These are phyloP conservation scores for Barnettozyma salicaria DNA, from an alignment of 805 yeast species.

Conservation along the genomic window DNA sequence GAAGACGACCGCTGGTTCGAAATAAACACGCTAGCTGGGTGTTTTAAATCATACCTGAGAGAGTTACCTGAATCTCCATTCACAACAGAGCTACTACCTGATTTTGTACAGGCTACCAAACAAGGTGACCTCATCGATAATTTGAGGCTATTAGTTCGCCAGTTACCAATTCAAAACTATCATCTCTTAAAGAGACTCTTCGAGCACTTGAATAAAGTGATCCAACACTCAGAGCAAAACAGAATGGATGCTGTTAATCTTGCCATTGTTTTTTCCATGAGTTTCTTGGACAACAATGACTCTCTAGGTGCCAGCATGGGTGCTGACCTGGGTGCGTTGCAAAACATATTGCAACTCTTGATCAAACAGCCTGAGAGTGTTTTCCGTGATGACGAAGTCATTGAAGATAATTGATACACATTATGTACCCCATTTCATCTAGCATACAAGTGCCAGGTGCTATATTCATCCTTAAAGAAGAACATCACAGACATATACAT, in stretches of 20 bases:
- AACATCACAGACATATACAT: too few species aligned
- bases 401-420: constrained; percentile 2
- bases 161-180: constrained; percentile 62
- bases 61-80: constrained; percentile 84
- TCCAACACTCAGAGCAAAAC: constrained; percentile 59
- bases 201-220: constrained; percentile 63
- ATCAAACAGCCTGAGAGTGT: constrained; percentile 36
- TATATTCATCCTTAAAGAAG: not conserved
- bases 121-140: constrained; percentile 29
- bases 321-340: constrained; percentile 47
- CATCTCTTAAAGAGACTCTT: constrained; percentile 61
- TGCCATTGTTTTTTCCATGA: constrained; percentile 81
- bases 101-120: constrained; percentile 40
- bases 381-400: constrained; percentile 19
- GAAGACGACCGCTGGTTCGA: constrained; percentile 63
- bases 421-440: too few species aligned
- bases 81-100: constrained; percentile 57
- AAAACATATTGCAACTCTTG: constrained; percentile 43
- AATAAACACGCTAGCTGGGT: constrained; percentile 81
- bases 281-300: constrained; percentile 45
- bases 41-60: constrained; percentile 76
- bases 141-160: constrained; percentile 29
- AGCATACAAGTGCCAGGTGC: too few species aligned
- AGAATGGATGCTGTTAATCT: constrained; percentile 86
- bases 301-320: constrained; percentile 40